Evolutionary conservation across 1,284 basidiomycete genomes (phyloP).

Genomic region (Vanrija sp.): DNA sequence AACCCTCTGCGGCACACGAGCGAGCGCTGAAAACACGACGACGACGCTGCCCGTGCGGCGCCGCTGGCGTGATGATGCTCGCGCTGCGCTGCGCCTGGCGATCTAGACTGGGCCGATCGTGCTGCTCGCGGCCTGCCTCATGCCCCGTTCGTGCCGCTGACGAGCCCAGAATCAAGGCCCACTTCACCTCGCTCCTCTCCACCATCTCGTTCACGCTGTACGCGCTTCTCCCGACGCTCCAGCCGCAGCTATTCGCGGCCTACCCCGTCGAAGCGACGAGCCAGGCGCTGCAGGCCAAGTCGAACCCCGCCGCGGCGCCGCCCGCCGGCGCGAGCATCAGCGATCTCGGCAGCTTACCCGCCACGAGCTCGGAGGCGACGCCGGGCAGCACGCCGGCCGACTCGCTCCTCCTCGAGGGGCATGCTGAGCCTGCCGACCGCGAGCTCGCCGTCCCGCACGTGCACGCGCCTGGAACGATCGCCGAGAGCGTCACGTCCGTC

Average conservation of each 20-base stretch:
- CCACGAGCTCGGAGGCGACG: constrained; percentile 14
- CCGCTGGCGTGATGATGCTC: too few relatives aligned
- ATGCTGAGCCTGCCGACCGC: neutral
- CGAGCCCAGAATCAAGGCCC: constrained; percentile 39
- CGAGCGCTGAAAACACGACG: too few relatives aligned
- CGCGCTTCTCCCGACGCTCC: constrained; percentile 45
- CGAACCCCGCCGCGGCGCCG: neutral
- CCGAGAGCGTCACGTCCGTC: constrained; percentile 7
- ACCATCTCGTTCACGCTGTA: constrained; percentile 48
- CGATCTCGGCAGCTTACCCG: constrained; percentile 4
- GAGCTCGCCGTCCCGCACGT: neutral
- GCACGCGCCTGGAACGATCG: constrained; percentile 2
- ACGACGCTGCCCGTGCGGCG: neutral
- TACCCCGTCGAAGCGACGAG: constrained; percentile 42
- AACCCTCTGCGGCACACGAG: too few relatives aligned
- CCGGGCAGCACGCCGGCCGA: constrained; percentile 19
- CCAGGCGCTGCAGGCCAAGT: constrained; percentile 30
- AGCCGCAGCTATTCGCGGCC: constrained; percentile 35
- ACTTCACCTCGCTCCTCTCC: constrained; percentile 44
- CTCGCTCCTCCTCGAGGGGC: constrained; percentile 22
- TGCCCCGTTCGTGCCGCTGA: neutral
- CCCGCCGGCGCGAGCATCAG: neutral
- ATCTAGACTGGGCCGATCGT: too few relatives aligned
- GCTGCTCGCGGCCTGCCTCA: too few relatives aligned
- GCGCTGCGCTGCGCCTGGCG: too few relatives aligned